phyloP scores from a whole-genome alignment of 2,329 filamentous ascomycete genomes.

The Ophioceras dolichostomum region DNA sequence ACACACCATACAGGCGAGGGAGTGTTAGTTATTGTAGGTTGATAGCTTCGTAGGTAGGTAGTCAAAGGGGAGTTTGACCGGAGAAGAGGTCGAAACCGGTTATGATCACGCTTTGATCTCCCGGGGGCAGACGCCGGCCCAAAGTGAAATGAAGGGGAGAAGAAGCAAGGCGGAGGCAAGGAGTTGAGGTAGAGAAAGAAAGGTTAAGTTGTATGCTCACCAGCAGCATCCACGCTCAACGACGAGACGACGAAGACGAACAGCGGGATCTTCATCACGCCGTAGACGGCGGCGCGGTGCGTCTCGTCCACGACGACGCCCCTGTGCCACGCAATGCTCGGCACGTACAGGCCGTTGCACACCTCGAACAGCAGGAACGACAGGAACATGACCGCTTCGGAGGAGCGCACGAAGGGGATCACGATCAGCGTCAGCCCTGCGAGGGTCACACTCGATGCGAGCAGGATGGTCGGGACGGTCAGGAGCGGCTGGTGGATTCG shows the following conservation, averaged over 20 bases:
- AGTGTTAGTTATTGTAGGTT: no score
- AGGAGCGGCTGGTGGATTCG: background rate
- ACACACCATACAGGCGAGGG: no score
- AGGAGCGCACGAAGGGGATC: slow-evolving; percentile 8
- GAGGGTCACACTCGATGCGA: slow-evolving; percentile 10
- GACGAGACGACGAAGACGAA: slow-evolving; percentile 10
- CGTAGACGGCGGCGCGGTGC: slow-evolving; percentile 16
- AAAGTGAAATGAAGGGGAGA: no score
- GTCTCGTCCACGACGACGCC: slow-evolving; percentile 15
- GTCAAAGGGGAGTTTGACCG: no score
- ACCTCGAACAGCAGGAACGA: slow-evolving; percentile 18
- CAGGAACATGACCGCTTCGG: slow-evolving; percentile 12
- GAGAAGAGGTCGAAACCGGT: no score
- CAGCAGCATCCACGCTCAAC: slow-evolving; percentile 6
- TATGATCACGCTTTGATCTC: no score
- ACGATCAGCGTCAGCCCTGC: slow-evolving; percentile 12
- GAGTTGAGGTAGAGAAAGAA: no score
- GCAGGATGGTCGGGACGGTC: slow-evolving; percentile 7
- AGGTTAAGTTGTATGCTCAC: no score
- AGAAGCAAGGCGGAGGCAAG: no score
- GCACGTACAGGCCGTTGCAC: slow-evolving; percentile 20
- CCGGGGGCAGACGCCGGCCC: no score
- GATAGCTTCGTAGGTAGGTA: no score
- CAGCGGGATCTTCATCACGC: slow-evolving; percentile 11
- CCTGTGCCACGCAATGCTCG: slow-evolving; percentile 18